Base-by-base conservation (phyloP, 2,329 filamentous ascomycete species). In the Nannizzia gypsea region DNA sequence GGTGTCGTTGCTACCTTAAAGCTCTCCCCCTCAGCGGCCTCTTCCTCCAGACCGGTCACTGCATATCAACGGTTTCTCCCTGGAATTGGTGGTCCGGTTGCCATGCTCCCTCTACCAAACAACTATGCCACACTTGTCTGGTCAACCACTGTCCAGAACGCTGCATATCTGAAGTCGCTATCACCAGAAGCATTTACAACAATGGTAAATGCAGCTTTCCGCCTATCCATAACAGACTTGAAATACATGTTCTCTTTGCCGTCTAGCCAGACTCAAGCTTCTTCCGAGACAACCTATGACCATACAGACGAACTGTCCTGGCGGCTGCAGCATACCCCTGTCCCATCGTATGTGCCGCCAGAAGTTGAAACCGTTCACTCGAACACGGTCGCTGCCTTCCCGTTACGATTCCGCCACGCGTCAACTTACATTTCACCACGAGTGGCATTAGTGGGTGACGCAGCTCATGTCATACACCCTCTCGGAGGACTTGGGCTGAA, bases 31-130 rank as follows among this genome's bases (percentile, higher is more conserved):
- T 48, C 50, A 5, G 74, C 62, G 48, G 69, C 63, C 67, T 72
- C 63, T 67, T 62, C 64, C 2, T 66, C 68, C 9, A 61, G 77
- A 56, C 76, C 70, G 67, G 90, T 88, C 70, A 90, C 86, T 56
- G 93, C 93, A 26, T 99, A 96, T 72, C 93, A 99, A 75, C 85
- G 93, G 59, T 99, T 99, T 76, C 79, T 99, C 13, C 93, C 93
- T 3, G 89, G 89, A 3, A 68, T 78, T 3, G 76, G 76, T 0
- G 93, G 93, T 0, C 93, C 93, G 0, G 84, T 97, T 57, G 93
- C 93, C 17, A 85, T 97, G 76, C 83, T 99, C 1, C 93, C 93
- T 1, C 78, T 99, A 6, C 93, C 93, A 0, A 88, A 88, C 20
- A 87, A 88, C 64, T 82, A 83, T 70, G 86, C 91, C 3, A 91